Evolutionary conservation across 106 monocot species (phyloP), one percentile per base, ranked within the genome.

Genomic region (Triglochin maritima): DNA sequence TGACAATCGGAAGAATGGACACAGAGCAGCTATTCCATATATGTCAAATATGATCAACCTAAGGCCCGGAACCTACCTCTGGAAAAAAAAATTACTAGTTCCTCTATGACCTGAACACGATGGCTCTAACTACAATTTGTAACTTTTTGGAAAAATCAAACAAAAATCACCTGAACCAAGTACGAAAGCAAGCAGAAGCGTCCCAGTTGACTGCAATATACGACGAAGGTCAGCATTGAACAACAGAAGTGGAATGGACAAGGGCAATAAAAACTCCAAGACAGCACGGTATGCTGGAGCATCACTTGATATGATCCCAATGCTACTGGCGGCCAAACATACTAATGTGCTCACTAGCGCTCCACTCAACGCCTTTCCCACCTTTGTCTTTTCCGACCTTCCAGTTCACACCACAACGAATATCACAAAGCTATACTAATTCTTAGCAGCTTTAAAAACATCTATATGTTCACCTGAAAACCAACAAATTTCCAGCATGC

Each of bases 161-260:
- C 5, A 11, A 15, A 46, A 42, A 44, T 57, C 62, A 85, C 92
- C 92, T 13, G 92, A 82, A 47, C 92, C 92, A 6, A 92, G 67
- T 51, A 92, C 71, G 82, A 92, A 92, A 50, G 92, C 87, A 5
- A 85, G 56, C 60, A 92, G 80, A 5, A 92, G 79, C 1, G 78
- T 80, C 62, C 92, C 92, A 7, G 92, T 87, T 45, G 85, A 81
- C 55, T 62, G 69, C 17, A 92, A 9, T 14, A 92, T 78, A 7
- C 78, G 77, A 3, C 92, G 79, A 16, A 92, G 78, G 64, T 92
- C 87, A n/a, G 92, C 92, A 51, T 68, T 81, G 67, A 92, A 87
- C 55, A 92, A 77, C 9, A 92, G 76, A 56, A 87, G 68, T 2
- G 92, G 92, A 48, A 92, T 72, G 46, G 92, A 63, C 51, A 83